phyloP scores from a whole-genome alignment of 306 rosid species.

The Corylus heterophylla region DNA sequence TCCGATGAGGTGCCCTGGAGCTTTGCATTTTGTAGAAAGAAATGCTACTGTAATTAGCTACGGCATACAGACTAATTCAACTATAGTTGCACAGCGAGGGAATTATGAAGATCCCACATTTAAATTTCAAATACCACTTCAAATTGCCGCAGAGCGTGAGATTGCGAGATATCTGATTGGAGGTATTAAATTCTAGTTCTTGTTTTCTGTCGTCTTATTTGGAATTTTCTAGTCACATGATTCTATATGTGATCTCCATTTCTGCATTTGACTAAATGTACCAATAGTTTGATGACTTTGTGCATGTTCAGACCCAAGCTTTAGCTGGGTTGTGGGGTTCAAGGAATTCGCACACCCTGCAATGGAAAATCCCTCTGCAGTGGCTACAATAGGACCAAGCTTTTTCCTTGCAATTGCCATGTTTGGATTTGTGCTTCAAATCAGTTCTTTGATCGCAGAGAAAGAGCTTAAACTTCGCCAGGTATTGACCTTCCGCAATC shows the following conservation, averaged over 20 bases:
- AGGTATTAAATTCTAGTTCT: constrained; percentile 39
- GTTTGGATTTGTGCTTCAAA: constrained; percentile 90
- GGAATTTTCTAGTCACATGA: background rate
- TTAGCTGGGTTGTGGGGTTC: constrained; percentile 67
- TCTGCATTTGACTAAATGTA: background rate
- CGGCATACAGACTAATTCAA: constrained; percentile 84
- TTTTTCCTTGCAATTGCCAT: constrained; percentile 82
- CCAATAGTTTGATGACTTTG: constrained; percentile 16
- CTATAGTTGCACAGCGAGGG: constrained; percentile 49
- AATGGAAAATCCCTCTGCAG: constrained; percentile 36
- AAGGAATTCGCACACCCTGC: constrained; percentile 86
- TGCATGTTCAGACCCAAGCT: constrained; percentile 52
- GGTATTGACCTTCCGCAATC: constrained; percentile 38
- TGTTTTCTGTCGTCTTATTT: background rate
- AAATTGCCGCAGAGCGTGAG: constrained; percentile 89
- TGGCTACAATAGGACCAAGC: constrained; percentile 47
- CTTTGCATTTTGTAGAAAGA: constrained; percentile 64
- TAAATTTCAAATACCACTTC: constrained; percentile 81
- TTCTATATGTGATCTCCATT: background rate
- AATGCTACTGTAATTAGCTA: constrained; percentile 62
- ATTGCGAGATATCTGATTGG: constrained; percentile 79
- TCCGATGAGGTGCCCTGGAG: constrained; percentile 73
- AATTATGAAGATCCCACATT: constrained; percentile 57
- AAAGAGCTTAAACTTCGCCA: constrained; percentile 95
- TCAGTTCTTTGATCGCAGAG: constrained; percentile 70